Conservation (phyloP, 495 filamentous ascomycete species). For the Neurospora hispaniola region DNA sequence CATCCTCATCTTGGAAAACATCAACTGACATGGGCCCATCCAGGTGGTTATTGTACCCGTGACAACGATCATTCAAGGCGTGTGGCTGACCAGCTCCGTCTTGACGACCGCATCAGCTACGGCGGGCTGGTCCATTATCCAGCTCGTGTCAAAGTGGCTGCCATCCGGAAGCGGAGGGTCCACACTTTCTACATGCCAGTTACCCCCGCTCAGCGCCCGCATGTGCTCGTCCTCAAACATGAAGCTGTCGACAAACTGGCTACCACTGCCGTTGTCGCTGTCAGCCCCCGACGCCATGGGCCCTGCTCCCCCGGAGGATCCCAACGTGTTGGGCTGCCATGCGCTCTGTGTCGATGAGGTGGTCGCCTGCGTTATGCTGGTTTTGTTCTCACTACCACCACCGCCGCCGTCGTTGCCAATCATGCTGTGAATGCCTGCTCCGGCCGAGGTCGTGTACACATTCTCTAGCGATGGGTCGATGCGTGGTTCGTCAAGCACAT, state of each 20-base stretch:
- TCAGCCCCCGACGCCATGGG: not conserved
- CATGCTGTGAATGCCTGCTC: not conserved
- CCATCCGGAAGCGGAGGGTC: conserved; percentile 6
- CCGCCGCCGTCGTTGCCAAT: not conserved
- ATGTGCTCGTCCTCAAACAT: not conserved
- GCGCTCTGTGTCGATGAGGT: not conserved
- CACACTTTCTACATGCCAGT: not conserved
- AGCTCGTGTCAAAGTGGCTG: conserved; percentile 16
- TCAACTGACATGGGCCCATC: not conserved
- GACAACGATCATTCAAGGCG: not conserved
- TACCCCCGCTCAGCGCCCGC: not conserved
- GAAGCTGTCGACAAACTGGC: not conserved
- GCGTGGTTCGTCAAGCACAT: not conserved
- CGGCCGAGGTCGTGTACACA: conserved; percentile 5
- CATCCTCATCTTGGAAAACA: not conserved
- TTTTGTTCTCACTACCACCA: not conserved
- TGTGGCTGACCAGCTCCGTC: not conserved
- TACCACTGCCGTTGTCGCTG: not conserved
- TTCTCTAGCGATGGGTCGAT: conserved; percentile 17
- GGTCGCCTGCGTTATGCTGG: not conserved
- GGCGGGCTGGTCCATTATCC: conserved; percentile 2
- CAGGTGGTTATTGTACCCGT: not conserved
- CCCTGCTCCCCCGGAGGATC: not conserved
- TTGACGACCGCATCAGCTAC: not conserved
- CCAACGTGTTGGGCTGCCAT: not conserved